Conservation (phyloP, 345 rosid species). For the Linum usitatissimum region DNA sequence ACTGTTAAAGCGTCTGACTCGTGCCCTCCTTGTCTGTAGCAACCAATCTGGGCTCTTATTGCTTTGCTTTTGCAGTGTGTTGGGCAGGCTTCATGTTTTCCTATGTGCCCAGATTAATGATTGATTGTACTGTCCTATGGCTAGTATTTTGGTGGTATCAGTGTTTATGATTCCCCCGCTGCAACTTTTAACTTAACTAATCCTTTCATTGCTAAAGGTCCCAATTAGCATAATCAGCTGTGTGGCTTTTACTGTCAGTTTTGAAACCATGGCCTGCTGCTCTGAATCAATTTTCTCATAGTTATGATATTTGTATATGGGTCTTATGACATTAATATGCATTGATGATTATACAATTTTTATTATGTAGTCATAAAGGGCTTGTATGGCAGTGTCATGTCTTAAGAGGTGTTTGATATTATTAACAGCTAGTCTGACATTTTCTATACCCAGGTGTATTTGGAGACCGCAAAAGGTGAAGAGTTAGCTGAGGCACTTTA, state of each 20-base stretch:
- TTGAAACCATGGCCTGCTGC: background rate
- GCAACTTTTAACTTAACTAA: background rate
- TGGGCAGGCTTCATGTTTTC: background rate
- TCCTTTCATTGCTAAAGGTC: background rate
- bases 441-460: conserved; percentile 47
- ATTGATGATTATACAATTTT: background rate
- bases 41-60: too few species aligned
- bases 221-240: background rate
- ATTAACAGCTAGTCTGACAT: conserved; percentile 6
- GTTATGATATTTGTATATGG: too few species aligned
- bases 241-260: background rate
- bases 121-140: background rate
- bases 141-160: background rate
- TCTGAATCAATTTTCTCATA: background rate
- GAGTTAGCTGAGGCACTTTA: conserved; percentile 78
- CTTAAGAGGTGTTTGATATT: background rate
- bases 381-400: background rate
- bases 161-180: background rate
- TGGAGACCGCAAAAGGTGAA: conserved; percentile 77
- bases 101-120: background rate
- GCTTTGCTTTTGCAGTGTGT: background rate
- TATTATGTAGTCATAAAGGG: background rate
- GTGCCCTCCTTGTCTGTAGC: too few species aligned
- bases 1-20: too few species aligned
- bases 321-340: background rate